Conservation (phyloP, 495 filamentous ascomycete genomes). For the Tuber calosporum region DNA sequence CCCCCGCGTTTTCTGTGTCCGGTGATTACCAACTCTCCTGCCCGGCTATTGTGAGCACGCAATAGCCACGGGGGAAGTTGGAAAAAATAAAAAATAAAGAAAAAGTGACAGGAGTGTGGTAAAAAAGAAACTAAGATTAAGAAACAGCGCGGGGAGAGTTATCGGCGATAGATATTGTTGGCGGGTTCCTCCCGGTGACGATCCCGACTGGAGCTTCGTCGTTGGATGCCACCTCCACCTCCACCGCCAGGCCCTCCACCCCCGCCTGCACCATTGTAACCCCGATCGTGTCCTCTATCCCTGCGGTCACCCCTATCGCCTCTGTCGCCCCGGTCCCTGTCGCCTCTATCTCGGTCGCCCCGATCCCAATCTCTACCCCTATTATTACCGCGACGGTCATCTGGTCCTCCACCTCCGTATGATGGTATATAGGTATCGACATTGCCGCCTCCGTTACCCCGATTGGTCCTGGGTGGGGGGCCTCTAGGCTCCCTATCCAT, state of each 20-base stretch:
- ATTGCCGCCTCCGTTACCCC: slow-evolving; percentile 42
- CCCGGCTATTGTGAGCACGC: background rate
- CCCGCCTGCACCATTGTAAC: slow-evolving; percentile 32
- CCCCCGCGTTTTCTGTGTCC: background rate
- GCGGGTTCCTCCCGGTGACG: slow-evolving; percentile 35
- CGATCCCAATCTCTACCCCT: slow-evolving; percentile 39
- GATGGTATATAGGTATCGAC: slow-evolving; percentile 58
- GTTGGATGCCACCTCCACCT: slow-evolving; percentile 33
- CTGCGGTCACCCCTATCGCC: slow-evolving; percentile 38
- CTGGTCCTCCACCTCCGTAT: slow-evolving; percentile 47
- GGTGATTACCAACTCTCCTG: background rate
- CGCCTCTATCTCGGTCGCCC: slow-evolving; percentile 32
- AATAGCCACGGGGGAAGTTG: background rate
- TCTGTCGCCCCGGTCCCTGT: slow-evolving; percentile 37
- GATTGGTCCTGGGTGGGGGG: slow-evolving; percentile 29
- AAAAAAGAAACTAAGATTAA: background rate
- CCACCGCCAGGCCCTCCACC: slow-evolving; percentile 28
- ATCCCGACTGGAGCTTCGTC: slow-evolving; percentile 44
- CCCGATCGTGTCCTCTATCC: slow-evolving; percentile 29
- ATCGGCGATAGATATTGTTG: slow-evolving; percentile 41
- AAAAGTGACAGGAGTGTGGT: background rate
- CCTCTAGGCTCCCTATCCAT: slow-evolving; percentile 39
- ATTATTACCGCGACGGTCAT: slow-evolving; percentile 48
- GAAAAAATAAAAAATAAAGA: slow-evolving; percentile 9
- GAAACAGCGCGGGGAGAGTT: background rate